A percentile compares a stretch with the other conserved stretches of the same genome.
These are phyloP conservation scores for Lipomyces spencermartinsiae DNA, from an alignment of 805 yeast species.

Conservation along the genomic window DNA sequence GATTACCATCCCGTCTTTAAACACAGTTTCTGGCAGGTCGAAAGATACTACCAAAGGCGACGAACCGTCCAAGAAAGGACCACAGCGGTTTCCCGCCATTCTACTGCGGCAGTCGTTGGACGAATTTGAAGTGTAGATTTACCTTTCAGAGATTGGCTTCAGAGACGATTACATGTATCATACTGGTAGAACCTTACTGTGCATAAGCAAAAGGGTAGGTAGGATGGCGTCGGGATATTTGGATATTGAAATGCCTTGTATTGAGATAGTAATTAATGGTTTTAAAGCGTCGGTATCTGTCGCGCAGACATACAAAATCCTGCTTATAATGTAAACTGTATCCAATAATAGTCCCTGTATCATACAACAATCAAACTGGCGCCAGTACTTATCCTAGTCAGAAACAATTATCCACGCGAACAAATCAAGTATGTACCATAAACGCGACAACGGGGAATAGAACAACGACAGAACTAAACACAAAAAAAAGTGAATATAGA, in stretches of 20 bases:
- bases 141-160: neutral
- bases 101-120: slow-evolving; percentile 19
- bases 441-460: neutral
- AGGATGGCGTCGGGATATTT: neutral
- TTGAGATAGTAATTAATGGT: slow-evolving; percentile 1
- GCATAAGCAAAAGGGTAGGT: neutral
- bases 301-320: slow-evolving; percentile 4
- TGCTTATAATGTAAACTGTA: neutral
- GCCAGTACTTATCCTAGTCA: slow-evolving; percentile 7
- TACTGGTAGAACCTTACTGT: neutral
- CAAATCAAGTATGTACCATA: slow-evolving; percentile 7
- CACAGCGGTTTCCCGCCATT: slow-evolving; percentile 26
- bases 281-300: slow-evolving; percentile 1
- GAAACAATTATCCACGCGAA: neutral
- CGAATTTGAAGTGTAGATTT: slow-evolving; percentile 17
- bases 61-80: slow-evolving; percentile 10
- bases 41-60: slow-evolving; percentile 12
- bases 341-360: slow-evolving; percentile 3
- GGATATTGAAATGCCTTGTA: slow-evolving; percentile 5
- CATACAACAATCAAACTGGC: slow-evolving; percentile 5
- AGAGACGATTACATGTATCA: neutral
- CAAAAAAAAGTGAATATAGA: slow-evolving; percentile 3
- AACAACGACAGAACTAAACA: neutral
- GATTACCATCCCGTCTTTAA: slow-evolving; percentile 33
- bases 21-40: neutral